Base-by-base conservation (phyloP, 75 land plant genomes). In the Pseudotsuga menziesii region DNA sequence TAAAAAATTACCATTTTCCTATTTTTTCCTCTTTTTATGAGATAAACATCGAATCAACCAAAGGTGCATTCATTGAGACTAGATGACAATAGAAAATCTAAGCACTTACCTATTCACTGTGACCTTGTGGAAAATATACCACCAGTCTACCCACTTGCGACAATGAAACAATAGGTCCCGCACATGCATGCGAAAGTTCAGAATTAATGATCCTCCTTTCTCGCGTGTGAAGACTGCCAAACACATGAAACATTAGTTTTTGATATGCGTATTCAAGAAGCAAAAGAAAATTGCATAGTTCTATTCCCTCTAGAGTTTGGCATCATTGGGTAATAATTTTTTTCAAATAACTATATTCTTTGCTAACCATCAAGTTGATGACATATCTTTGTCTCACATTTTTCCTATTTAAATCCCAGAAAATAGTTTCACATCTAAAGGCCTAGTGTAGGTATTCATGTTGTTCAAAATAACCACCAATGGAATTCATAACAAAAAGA, bases 131-230 rank as follows among this genome's bases (percentile, higher is more conserved):
- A 62, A 94, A 94, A 80, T 93, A 94, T 36, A 94, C 98, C 52
- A 94, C 98, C 39, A 90, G 91, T 61, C 93, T 94, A 60, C 96
- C 96, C 22, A 91, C 87, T 11, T 93, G 90, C 12, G 98, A 96
- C 78, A 94, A 56, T 57, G 93, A 85, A 66, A 94, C 91, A 75
- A 93, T 80, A 25, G 98, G 98, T 16, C 98, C 98, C 12, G 98
- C 98, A 87, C 98, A 94, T 70, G 95, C 98, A 83, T 91, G 98
- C 98, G 96, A 94, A 73, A 94, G 77, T 87, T 92, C 98, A 19
- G 98, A 92, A 83, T 94, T 93, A 13, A 90, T 86, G 77, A n/a
- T 82, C 79, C 92, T 88, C 77, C 80, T 83, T 60, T 92, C 95
- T 54, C 95, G 92, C 90, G 89, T 69, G 75, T 20, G 7, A 60